Base-by-base conservation (phyloP, 192 early-diverging fungal genomes). In the Backusella parvicylindrica region DNA sequence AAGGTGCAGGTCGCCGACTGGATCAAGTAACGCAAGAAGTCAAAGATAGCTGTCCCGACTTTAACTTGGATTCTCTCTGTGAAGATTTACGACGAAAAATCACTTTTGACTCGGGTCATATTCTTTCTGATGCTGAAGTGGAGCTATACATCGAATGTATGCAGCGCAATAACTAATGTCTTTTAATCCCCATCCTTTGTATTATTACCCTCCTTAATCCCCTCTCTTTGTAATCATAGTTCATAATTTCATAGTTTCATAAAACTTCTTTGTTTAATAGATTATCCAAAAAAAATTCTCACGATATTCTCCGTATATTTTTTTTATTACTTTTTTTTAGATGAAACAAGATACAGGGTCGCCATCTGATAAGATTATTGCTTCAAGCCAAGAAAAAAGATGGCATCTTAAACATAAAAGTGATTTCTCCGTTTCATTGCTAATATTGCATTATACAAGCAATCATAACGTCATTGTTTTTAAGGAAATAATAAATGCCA, bases 81-180 rank as follows among this genome's bases (percentile, higher is more conserved):
- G 38, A 47, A 18, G 68, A 70, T 41, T 23, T 70, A 18, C 38
- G 28, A 41, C 21, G 37, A 70, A 70, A 70, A 13, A 70, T 70
- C 21, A 30, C 68, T 4, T 47, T 70, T 47, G 41, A 70, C 21
- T 70, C 37, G 6, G 15, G 40, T 1, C 68, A 70, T 18, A 47
- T 70, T 21, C 37, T 70, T 12, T 30, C 68, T 23, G 68, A 70
- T 43, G 68, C 37, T 18, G 68, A 70, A 43, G 68, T 70, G 6
- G 41, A 70, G 23, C 41, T 70, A 23, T 47, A 47, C 40, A 70
- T 70, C 28, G 40, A 70, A 47, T 70, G 68, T 30, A 70, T 70
- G 7, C 37, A 70, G 28, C 33, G 68, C 26, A 70, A 70, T 41
- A 30, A 26, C 21, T 69, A 43, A 41, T 23, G 11, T 26, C 35